Evolutionary conservation across 1,284 basidiomycete species (phyloP), one percentile per base, ranked within the genome.

Genomic region (Ceratobasidium papillatum): DNA sequence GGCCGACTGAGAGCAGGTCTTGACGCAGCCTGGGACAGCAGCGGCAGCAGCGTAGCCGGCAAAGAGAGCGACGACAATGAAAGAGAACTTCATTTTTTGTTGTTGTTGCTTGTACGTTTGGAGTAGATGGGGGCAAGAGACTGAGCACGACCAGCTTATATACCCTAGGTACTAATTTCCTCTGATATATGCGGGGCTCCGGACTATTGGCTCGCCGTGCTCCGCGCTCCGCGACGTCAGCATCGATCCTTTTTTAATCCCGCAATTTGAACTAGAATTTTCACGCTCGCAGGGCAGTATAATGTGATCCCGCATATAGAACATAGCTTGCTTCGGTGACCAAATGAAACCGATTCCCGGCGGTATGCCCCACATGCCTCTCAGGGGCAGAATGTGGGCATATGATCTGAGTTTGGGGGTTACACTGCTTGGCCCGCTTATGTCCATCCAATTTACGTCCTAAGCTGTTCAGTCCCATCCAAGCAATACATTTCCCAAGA

Each of bases 41-140:
- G 36, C 36, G 22, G 34, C 30, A 19, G 58, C 58, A 25, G 58
- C 58, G 19, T 61, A 61, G 36, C 58, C 36, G 19, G 58, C 58
- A 27, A 61, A 61, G 36, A 61, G 58, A 61, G 58, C 58, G 36
- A 61, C 36, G 38, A 61, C 3, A 19, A 43, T 25, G 58, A 61
- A 41, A 38, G 58, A 41, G 36, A 61, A 11, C 58, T 61, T 61
- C 58, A 61, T 61, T 61, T 61, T 41, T 61, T 4, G 8, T n/a
- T n/a, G n/a, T n/a, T n/a, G n/a, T n/a, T n/a, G 36, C n/a, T 41
- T 41, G 27, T 17, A 22, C 2, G 36, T 61, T n/a, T n/a, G n/a
- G 30, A 36, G 38, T 61, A 19, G 30, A 27, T 30, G 9, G 27
- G 25, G 11, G 38, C n/a, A 12, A 25, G 34, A 36, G 41, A 4